These are phyloP conservation scores for Colletotrichum theobromicola DNA, from an alignment of 2,329 filamentous ascomycete species.

Conservation along the genomic window DNA sequence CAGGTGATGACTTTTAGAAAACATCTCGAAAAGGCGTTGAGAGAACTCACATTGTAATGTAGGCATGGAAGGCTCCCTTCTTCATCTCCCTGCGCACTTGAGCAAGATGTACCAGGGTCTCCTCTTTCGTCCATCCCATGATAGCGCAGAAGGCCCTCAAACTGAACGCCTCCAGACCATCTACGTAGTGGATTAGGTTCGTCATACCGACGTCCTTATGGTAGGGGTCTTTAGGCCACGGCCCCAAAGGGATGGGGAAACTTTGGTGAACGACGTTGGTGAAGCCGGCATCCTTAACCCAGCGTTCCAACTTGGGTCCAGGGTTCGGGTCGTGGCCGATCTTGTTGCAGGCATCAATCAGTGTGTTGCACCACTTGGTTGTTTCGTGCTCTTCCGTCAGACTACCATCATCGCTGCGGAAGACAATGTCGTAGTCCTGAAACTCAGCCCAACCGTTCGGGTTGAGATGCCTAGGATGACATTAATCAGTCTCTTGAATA, in stretches of 20 bases:
- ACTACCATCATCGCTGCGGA: constrained; percentile 31
- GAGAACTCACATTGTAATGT: constrained; percentile 25
- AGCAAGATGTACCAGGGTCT: constrained; percentile 31
- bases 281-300: constrained; percentile 41
- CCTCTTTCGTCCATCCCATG: constrained; percentile 29
- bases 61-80: not conserved
- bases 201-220: not conserved
- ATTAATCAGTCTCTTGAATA: not conserved
- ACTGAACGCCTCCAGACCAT: constrained; percentile 27
- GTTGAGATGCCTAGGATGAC: constrained; percentile 30
- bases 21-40: not conserved
- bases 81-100: constrained; percentile 33
- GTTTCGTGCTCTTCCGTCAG: constrained; percentile 24
- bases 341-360: constrained; percentile 21
- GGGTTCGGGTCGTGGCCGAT: constrained; percentile 27
- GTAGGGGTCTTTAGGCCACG: not conserved
- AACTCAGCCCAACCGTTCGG: constrained; percentile 1
- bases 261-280: constrained; percentile 30
- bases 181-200: constrained; percentile 26
- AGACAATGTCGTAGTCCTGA: constrained; percentile 27
- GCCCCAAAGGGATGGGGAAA: not conserved
- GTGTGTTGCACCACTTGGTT: constrained; percentile 24
- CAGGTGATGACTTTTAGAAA: too few relatives aligned
- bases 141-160: constrained; percentile 32
- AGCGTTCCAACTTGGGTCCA: constrained; percentile 27